phyloP scores from a whole-genome alignment of 2,329 filamentous ascomycete species.

The Fusarium haematococcum region DNA sequence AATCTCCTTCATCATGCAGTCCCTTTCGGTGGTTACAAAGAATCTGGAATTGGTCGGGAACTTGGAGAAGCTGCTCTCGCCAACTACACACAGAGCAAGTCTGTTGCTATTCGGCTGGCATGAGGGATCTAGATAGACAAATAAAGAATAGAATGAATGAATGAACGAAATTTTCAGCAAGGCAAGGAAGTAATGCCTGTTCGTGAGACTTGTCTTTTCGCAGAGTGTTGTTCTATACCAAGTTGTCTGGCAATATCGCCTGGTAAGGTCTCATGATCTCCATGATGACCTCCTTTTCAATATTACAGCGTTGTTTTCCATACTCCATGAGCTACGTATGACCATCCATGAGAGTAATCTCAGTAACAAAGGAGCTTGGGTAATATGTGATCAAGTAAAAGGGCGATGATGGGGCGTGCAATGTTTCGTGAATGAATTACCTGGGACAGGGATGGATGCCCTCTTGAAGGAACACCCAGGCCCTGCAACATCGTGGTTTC shows the following conservation, averaged over 20 bases:
- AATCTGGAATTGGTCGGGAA: conserved; percentile 83
- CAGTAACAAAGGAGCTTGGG: background rate
- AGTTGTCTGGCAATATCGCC: background rate
- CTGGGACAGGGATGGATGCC: background rate
- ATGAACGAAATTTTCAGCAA: background rate
- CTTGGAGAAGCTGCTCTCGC: conserved; percentile 74
- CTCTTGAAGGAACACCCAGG: background rate
- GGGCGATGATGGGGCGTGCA: background rate
- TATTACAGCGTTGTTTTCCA: background rate
- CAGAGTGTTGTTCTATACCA: background rate
- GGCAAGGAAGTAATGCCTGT: background rate
- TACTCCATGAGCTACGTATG: background rate
- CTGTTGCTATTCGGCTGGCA: conserved; percentile 54
- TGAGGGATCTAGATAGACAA: background rate
- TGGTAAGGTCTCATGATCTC: background rate
- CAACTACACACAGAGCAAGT: conserved; percentile 78
- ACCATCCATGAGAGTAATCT: background rate
- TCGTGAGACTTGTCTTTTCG: background rate
- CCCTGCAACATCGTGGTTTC: background rate
- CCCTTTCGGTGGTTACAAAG: conserved; percentile 81
- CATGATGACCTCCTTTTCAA: background rate
- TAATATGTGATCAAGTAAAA: background rate
- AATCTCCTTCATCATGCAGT: conserved; percentile 78
- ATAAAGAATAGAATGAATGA: background rate
- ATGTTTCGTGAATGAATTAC: background rate